phyloP scores from a whole-genome alignment of 148 eudicot genomes.

The Fagopyrum esculentum region DNA sequence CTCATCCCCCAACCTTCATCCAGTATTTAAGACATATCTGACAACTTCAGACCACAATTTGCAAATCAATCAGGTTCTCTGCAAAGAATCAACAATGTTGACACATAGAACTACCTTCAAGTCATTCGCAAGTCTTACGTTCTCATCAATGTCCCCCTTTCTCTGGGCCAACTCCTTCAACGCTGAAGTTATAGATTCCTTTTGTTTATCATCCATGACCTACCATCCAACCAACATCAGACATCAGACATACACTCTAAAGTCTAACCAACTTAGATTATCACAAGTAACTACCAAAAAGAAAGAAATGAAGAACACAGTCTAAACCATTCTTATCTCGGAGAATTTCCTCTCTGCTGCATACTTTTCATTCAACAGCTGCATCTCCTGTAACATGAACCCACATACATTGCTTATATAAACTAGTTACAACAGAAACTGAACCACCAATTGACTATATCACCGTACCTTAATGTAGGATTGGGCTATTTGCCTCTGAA shows the following conservation, averaged over 20 bases:
- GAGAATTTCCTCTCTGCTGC: constrained; percentile 65
- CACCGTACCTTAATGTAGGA: constrained; percentile 31
- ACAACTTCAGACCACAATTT: neutral
- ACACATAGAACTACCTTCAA: constrained; percentile 46
- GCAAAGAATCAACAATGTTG: neutral
- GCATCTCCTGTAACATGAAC: constrained; percentile 57
- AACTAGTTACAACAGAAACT: constrained; percentile 15
- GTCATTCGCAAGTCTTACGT: constrained; percentile 51
- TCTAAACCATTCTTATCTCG: constrained; percentile 73
- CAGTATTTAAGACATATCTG: neutral
- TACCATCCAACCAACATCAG: constrained; percentile 17
- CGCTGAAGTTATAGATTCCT: constrained; percentile 59
- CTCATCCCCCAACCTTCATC: constrained; percentile 8
- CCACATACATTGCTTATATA: constrained; percentile 7
- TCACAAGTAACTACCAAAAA: constrained; percentile 13
- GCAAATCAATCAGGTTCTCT: neutral
- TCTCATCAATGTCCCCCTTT: constrained; percentile 68
- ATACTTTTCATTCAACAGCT: constrained; percentile 74
- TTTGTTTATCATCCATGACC: constrained; percentile 83
- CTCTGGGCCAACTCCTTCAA: constrained; percentile 61
- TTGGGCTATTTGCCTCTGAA: constrained; percentile 55
- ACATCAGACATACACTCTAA: constrained; percentile 12
- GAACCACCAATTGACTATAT: neutral
- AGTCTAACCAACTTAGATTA: constrained; percentile 7
- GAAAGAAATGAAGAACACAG: constrained; percentile 16